phyloP scores from a whole-genome alignment of 495 filamentous ascomycete species.

The Talaromyces stipitatus region DNA sequence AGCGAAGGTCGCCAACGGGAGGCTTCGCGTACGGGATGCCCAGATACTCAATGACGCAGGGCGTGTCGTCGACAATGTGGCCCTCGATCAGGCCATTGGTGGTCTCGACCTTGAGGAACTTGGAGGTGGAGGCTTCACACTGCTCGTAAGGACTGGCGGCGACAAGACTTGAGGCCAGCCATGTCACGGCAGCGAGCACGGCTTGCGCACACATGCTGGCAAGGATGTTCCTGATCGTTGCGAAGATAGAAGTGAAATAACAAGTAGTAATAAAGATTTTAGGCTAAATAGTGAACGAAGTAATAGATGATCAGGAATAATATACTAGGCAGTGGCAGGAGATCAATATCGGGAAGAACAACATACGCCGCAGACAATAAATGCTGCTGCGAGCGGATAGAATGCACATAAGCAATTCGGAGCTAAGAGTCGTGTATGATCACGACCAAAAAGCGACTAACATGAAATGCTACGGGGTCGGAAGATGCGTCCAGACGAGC shows the following conservation, averaged over 20 bases:
- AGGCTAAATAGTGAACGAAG: too few species aligned
- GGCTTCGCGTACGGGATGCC: conserved; percentile 42
- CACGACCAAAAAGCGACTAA: not conserved
- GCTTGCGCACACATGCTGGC: not conserved
- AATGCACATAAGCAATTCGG: too few species aligned
- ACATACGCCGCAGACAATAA: too few species aligned
- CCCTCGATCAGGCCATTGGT: conserved; percentile 31
- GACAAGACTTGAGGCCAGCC: not conserved
- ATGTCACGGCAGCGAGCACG: not conserved
- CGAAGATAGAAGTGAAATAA: too few species aligned
- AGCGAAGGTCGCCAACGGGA: conserved; percentile 37
- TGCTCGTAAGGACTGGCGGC: not conserved
- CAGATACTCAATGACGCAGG: conserved; percentile 38
- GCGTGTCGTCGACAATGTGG: conserved; percentile 27
- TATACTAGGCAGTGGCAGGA: too few species aligned
- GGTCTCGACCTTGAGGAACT: not conserved
- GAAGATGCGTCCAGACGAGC: too few species aligned
- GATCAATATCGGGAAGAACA: too few species aligned
- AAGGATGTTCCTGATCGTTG: not conserved
- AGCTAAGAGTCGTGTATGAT: not conserved
- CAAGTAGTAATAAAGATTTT: too few species aligned
- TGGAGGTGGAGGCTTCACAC: not conserved
- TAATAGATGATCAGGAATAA: too few species aligned
- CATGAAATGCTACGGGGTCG: not conserved
- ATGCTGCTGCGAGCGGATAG: too few species aligned